phyloP scores from a whole-genome alignment of 108 stramenopile genomes.

The Nitzschia palea region DNA sequence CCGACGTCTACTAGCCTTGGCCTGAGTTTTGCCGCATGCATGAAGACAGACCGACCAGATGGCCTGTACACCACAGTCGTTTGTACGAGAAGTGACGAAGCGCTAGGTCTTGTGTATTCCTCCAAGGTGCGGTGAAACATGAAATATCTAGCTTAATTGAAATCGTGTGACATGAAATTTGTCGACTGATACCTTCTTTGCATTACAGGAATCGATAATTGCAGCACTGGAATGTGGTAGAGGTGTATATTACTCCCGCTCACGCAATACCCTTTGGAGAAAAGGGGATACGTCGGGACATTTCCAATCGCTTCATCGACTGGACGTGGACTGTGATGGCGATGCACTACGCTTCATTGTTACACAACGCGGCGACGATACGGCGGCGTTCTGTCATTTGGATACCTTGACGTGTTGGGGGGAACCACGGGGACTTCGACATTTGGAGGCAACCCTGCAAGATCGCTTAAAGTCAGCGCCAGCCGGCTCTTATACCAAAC shows the following conservation, averaged over 20 bases:
- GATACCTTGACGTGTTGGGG: conserved; percentile 92
- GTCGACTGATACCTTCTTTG: conserved; percentile 1
- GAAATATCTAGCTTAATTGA: conserved; percentile 1
- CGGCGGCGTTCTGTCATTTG: conserved; percentile 89
- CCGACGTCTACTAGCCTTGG: conserved; percentile 69
- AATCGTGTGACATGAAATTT: background rate
- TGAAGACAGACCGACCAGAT: conserved; percentile 88
- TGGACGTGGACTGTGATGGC: conserved; percentile 94
- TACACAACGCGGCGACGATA: conserved; percentile 79
- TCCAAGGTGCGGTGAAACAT: conserved; percentile 46
- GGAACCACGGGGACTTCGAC: conserved; percentile 76
- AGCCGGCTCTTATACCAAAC: conserved; percentile 94
- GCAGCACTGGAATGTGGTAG: conserved; percentile 84
- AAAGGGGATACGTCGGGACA: conserved; percentile 96
- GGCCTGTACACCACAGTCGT: conserved; percentile 95
- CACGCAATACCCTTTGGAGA: conserved; percentile 86
- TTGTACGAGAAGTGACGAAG: conserved; percentile 78
- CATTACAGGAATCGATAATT: conserved; percentile 65
- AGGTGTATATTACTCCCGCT: conserved; percentile 93
- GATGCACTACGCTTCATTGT: conserved; percentile 95
- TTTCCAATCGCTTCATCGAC: conserved; percentile 83
- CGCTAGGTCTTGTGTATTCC: conserved; percentile 93
- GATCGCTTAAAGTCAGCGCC: conserved; percentile 81
- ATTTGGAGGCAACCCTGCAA: conserved; percentile 80
- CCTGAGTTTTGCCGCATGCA: conserved; percentile 58